Percentiles rank a stretch among this genome's conserved stretches.
Conservation (phyloP, 257 asterid genomes). For the Catharanthus roseus region DNA sequence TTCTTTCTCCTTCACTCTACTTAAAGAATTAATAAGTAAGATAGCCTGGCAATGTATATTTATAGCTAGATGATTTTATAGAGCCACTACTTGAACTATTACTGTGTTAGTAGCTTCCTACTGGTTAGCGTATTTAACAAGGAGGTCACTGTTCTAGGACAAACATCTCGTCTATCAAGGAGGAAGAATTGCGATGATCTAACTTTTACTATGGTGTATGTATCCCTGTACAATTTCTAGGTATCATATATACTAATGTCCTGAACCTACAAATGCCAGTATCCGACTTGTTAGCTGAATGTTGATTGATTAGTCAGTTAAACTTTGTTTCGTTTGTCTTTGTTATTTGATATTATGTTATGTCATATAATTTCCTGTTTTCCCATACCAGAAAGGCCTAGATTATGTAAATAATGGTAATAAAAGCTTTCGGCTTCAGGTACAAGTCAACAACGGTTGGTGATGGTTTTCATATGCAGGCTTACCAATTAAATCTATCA, state of each 20-base stretch:
- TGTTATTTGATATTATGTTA: neutral
- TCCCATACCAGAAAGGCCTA: neutral
- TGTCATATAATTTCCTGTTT: neutral
- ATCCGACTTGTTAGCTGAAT: neutral
- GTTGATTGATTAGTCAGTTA: neutral
- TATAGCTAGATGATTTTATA: neutral
- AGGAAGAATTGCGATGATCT: neutral
- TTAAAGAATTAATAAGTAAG: neutral
- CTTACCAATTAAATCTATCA: neutral
- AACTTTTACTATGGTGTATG: neutral
- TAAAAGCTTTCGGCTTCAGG: slow-evolving; percentile 7
- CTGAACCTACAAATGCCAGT: neutral
- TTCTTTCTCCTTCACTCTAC: neutral
- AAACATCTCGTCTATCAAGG: neutral
- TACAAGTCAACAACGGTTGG: neutral
- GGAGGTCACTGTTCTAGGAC: neutral
- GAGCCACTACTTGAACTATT: neutral
- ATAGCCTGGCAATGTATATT: neutral
- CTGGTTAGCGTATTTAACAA: neutral
- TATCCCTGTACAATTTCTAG: neutral
- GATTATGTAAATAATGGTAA: slow-evolving; percentile 2
- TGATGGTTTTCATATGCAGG: neutral
- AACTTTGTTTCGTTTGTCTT: neutral
- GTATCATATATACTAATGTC: neutral
- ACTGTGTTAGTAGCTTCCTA: neutral